These are phyloP conservation scores for Noccaea bulbosa DNA, from an alignment of 345 rosid genomes.

Conservation along the genomic window DNA sequence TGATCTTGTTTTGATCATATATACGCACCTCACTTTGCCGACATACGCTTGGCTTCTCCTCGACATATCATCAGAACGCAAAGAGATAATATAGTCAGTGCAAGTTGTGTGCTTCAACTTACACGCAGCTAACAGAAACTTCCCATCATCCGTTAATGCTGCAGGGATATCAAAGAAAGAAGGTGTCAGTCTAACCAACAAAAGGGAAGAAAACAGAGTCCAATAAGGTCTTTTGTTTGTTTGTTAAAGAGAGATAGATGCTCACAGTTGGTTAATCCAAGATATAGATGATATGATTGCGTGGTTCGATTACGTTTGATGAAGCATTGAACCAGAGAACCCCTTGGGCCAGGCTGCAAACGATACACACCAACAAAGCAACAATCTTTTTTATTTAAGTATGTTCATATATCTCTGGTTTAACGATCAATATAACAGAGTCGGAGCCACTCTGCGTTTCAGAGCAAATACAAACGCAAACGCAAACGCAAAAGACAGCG, in stretches of 20 bases:
- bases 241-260: background rate
- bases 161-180: constrained; percentile 26
- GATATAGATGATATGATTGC: constrained; percentile 67
- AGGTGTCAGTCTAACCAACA: constrained; percentile 9
- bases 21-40: constrained; percentile 75
- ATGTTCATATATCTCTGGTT: background rate
- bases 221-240: background rate
- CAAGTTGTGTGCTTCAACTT: constrained; percentile 75
- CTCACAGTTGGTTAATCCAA: constrained; percentile 67
- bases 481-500: constrained; percentile 27
- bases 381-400: background rate
- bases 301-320: constrained; percentile 60
- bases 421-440: too few species aligned
- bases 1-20: background rate
- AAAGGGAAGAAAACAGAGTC: background rate
- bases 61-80: constrained; percentile 70
- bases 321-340: constrained; percentile 62
- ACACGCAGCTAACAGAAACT: constrained; percentile 86
- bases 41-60: constrained; percentile 74
- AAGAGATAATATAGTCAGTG: constrained; percentile 79
- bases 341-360: constrained; percentile 82
- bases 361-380: constrained; percentile 7
- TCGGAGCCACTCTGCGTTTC: too few species aligned
- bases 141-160: constrained; percentile 84
- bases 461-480: constrained; percentile 22